Percentiles rank a stretch among this genome's conserved stretches.
Evolutionary conservation across 345 rosid species (phyloP).

Genomic region (Eucalyptus tenuipes): DNA sequence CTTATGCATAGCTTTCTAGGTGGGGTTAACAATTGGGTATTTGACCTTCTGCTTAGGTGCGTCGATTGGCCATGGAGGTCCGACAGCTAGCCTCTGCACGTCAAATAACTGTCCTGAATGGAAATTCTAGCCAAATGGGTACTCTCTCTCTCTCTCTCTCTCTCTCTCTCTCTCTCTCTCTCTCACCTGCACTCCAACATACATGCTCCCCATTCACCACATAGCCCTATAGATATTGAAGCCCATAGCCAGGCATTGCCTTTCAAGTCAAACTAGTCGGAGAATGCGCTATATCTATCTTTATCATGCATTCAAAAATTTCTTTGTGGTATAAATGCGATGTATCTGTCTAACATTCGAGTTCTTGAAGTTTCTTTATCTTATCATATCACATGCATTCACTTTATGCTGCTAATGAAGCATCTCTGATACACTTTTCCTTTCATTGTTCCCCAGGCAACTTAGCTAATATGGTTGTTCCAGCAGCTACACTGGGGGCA

Average conservation of each 20-base stretch:
- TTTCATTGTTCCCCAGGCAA: conserved; percentile 30
- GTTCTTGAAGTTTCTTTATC: background rate
- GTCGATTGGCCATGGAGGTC: conserved; percentile 54
- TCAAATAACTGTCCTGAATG: conserved; percentile 75
- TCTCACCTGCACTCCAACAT: background rate
- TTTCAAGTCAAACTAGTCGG: background rate
- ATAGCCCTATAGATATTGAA: background rate
- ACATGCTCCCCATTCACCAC: background rate
- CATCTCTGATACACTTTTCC: background rate
- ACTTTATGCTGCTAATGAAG: background rate
- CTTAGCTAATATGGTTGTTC: conserved; percentile 38
- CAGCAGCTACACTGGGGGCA: conserved; percentile 78
- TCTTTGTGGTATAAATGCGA: background rate
- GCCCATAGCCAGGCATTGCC: background rate
- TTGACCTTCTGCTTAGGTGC: conserved; percentile 24
- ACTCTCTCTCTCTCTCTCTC: background rate
- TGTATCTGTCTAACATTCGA: background rate
- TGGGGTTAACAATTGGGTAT: background rate
- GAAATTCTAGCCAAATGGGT: conserved; percentile 39
- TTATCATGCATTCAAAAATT: background rate
- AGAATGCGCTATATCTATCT: background rate
- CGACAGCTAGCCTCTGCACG: conserved; percentile 51
- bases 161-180: background rate
- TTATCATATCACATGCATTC: background rate
- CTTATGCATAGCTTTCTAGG: background rate